phyloP scores from a whole-genome alignment of 805 yeast genomes.

The Wickerhamiella vanderwaltii region DNA sequence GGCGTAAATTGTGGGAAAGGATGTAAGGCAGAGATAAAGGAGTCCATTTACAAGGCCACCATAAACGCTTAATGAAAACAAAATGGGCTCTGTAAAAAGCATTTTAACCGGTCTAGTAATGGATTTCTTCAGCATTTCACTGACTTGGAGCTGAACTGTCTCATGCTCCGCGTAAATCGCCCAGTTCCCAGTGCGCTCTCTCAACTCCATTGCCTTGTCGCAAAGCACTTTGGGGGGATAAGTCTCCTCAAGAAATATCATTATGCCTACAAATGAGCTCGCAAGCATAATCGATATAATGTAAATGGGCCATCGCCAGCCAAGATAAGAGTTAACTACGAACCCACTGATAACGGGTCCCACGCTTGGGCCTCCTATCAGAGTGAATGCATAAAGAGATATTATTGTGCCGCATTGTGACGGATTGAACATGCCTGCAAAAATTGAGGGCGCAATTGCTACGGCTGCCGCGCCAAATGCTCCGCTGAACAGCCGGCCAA shows the following conservation, averaged over 20 bases:
- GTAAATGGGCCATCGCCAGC: slow-evolving; percentile 14
- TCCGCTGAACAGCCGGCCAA: slow-evolving; percentile 68
- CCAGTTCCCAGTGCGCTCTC: slow-evolving; percentile 68
- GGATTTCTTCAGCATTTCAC: slow-evolving; percentile 50
- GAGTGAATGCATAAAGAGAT: slow-evolving; percentile 51
- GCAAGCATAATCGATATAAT: slow-evolving; percentile 26
- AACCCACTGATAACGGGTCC: slow-evolving; percentile 64
- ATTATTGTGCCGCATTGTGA: slow-evolving; percentile 57
- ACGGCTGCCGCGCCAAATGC: slow-evolving; percentile 68
- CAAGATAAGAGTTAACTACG: slow-evolving; percentile 30
- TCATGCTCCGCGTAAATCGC: slow-evolving; percentile 90
- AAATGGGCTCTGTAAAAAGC: slow-evolving; percentile 59
- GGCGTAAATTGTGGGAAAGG: slow-evolving; percentile 59
- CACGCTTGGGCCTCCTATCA: slow-evolving; percentile 57
- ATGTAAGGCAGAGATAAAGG: slow-evolving; percentile 58
- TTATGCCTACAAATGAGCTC: slow-evolving; percentile 29
- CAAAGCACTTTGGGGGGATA: slow-evolving; percentile 41
- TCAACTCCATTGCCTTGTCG: slow-evolving; percentile 49
- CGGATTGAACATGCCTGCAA: slow-evolving; percentile 63
- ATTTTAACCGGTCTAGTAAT: slow-evolving; percentile 55
- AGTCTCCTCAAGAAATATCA: slow-evolving; percentile 30
- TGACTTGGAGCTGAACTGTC: slow-evolving; percentile 41
- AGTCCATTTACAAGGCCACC: slow-evolving; percentile 74
- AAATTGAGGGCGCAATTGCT: slow-evolving; percentile 69
- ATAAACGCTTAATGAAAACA: slow-evolving; percentile 55